These are phyloP conservation scores for Diplogelasinospora grovesii DNA, from an alignment of 495 filamentous ascomycete genomes.

Conservation along the genomic window DNA sequence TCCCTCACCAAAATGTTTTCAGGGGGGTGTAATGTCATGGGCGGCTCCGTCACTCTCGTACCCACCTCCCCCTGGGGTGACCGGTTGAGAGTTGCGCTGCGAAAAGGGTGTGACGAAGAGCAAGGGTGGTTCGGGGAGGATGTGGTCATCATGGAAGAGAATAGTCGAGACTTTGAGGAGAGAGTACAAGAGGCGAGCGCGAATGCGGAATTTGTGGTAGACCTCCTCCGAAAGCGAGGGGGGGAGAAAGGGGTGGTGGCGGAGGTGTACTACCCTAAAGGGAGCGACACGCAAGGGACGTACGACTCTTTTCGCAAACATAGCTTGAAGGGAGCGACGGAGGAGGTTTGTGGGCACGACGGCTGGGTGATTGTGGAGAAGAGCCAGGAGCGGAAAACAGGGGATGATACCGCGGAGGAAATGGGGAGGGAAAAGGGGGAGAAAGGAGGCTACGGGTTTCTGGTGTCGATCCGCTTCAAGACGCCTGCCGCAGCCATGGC, in stretches of 20 bases:
- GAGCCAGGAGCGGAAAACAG: no score
- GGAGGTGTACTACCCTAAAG: slow-evolving; percentile 21
- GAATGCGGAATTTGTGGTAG: slow-evolving; percentile 10
- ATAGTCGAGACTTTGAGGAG: slow-evolving; percentile 14
- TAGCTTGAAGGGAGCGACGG: no score
- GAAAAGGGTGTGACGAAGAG: not conserved
- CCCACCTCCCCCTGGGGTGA: not conserved
- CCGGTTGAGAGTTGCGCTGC: not conserved
- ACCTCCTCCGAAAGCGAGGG: not conserved
- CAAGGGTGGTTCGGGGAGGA: slow-evolving; percentile 16
- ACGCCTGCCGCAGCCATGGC: slow-evolving; percentile 4
- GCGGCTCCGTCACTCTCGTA: slow-evolving; percentile 11
- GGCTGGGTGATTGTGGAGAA: no score
- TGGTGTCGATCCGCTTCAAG: slow-evolving; percentile 18
- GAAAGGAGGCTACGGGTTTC: slow-evolving; percentile 14
- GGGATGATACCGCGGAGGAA: no score
- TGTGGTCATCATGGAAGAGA: slow-evolving; percentile 15
- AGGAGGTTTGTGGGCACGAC: no score
- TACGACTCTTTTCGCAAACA: slow-evolving; percentile 15
- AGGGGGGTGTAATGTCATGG: slow-evolving; percentile 24
- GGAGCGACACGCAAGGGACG: slow-evolving; percentile 2
- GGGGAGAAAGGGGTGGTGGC: not conserved
- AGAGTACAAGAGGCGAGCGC: slow-evolving; percentile 6
- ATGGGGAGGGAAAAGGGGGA: no score
- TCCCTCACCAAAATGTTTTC: slow-evolving; percentile 27